Percentiles rank a stretch among this genome's conserved stretches.
Evolutionary conservation across 179 eudicot species (phyloP).

Genomic region (Beta macrorhiza): DNA sequence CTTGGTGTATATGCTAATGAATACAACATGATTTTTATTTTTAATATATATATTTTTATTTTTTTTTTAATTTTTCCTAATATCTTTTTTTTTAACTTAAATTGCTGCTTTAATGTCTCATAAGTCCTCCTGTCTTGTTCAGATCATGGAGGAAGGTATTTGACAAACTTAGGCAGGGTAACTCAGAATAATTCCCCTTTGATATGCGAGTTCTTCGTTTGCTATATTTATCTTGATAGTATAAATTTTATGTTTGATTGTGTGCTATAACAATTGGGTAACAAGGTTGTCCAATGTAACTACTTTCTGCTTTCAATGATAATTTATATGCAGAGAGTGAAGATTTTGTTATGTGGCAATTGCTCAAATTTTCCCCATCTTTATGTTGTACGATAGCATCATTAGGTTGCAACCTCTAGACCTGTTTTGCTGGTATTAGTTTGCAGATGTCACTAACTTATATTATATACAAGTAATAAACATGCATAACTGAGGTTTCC

Average conservation of each 20-base stretch:
- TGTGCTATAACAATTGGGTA: not conserved
- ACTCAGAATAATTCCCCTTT: too few species aligned
- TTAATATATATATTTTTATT: too few species aligned
- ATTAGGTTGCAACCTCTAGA: conserved; percentile 10
- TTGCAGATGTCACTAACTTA: not conserved
- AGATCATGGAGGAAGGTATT: not conserved
- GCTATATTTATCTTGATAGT: not conserved
- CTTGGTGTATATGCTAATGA: too few species aligned
- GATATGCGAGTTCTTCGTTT: not conserved
- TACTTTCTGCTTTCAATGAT: not conserved
- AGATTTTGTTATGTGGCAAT: not conserved
- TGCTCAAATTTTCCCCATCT: not conserved
- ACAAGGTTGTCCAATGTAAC: not conserved
- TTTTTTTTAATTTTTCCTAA: too few species aligned
- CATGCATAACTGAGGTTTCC: not conserved
- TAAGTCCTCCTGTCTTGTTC: not conserved
- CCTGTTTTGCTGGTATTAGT: not conserved
- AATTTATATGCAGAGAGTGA: not conserved
- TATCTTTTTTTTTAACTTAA: not conserved
- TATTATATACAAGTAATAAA: not conserved
- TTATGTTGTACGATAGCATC: not conserved
- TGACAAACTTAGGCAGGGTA: too few species aligned
- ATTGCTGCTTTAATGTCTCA: not conserved
- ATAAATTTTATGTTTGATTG: not conserved
- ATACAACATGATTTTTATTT: too few species aligned